These are phyloP conservation scores for Neurospora discreta DNA, from an alignment of 495 filamentous ascomycete species.

Conservation along the genomic window DNA sequence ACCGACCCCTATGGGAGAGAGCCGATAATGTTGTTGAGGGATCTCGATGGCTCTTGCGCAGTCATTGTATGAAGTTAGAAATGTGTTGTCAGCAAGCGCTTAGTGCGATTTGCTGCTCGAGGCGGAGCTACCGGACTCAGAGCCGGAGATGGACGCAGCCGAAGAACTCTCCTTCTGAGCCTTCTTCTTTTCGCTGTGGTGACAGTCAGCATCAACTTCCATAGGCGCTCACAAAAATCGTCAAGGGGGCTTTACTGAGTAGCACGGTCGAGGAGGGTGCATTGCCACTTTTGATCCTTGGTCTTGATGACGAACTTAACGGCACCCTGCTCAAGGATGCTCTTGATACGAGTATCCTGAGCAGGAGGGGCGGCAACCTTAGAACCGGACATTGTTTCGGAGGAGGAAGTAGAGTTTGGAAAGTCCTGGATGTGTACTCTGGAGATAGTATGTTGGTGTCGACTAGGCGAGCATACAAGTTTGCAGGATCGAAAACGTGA, in stretches of 20 bases:
- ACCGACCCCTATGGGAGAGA: not conserved
- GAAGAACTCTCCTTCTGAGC: slow-evolving; percentile 8
- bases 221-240: not conserved
- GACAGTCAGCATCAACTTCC: not conserved
- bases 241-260: slow-evolving; percentile 23
- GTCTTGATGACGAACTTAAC: slow-evolving; percentile 35
- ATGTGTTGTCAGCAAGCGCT: not conserved
- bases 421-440: not conserved
- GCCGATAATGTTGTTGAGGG: not conserved
- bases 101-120: slow-evolving; percentile 18
- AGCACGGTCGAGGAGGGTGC: slow-evolving; percentile 30
- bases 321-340: slow-evolving; percentile 23
- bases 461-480: not conserved
- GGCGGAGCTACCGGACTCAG: slow-evolving; percentile 17
- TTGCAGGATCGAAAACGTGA: not conserved
- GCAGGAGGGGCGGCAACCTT: slow-evolving; percentile 1
- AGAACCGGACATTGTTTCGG: not conserved
- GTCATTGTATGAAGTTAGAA: not conserved
- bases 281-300: slow-evolving; percentile 25
- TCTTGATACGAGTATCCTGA: slow-evolving; percentile 15
- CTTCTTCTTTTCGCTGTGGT: slow-evolving; percentile 26
- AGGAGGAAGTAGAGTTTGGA: slow-evolving; percentile 2
- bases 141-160: slow-evolving; percentile 16
- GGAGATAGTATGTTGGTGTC: not conserved
- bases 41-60: not conserved